A percentile compares a stretch with the other conserved stretches of the same genome.
phyloP scores from a whole-genome alignment of 495 filamentous ascomycete genomes.

The Neurospora tetrasperma region DNA sequence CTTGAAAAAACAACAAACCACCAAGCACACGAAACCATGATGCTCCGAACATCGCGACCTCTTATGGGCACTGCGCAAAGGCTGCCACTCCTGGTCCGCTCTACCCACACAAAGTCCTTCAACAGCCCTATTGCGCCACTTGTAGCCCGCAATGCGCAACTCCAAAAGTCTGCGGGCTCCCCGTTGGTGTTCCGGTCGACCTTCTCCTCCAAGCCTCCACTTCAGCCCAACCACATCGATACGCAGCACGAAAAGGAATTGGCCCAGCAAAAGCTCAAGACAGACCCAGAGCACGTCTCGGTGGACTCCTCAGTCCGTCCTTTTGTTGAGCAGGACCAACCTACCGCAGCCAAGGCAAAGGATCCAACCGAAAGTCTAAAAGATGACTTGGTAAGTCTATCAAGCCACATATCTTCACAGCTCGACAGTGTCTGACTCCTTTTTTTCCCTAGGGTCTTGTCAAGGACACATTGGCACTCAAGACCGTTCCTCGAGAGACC shows the following conservation, averaged over 20 bases:
- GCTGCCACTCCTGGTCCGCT: conserved; percentile 5
- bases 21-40: background rate
- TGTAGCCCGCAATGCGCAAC: background rate
- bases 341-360: conserved; percentile 26
- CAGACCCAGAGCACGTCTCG: conserved; percentile 48
- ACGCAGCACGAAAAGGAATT: conserved; percentile 41
- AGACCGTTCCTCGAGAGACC: conserved; percentile 68
- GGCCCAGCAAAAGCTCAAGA: conserved; percentile 39
- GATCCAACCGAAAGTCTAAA: conserved; percentile 62
- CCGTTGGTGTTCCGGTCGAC: background rate
- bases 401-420: background rate
- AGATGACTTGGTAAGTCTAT: conserved; percentile 57
- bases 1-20: background rate
- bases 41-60: conserved; percentile 15
- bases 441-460: conserved; percentile 51
- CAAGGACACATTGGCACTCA: conserved; percentile 77
- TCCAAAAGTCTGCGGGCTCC: background rate
- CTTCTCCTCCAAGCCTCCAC: conserved; percentile 18
- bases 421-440: background rate
- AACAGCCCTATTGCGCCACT: background rate
- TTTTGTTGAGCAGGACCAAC: conserved; percentile 35
- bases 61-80: conserved; percentile 6
- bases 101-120: background rate
- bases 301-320: conserved; percentile 45
- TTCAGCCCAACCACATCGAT: conserved; percentile 31